A percentile compares a stretch with the other conserved stretches of the same genome.
These are phyloP conservation scores for Claviceps pusilla DNA, from an alignment of 2,329 filamentous ascomycete genomes.

Conservation along the genomic window DNA sequence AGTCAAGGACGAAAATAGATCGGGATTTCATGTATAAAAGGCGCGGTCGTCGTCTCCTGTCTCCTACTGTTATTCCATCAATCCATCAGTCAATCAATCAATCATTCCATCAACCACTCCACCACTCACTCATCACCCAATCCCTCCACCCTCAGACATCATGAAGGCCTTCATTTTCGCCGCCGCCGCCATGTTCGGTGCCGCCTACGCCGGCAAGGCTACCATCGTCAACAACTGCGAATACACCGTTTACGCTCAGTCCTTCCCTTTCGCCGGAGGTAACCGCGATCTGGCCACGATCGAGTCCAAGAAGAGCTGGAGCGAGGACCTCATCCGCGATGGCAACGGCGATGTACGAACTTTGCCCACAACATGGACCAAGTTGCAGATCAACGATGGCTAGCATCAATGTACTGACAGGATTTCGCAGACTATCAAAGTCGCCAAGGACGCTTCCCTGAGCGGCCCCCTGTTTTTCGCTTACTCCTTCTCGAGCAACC, in stretches of 20 bases:
- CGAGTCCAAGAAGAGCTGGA: constrained; percentile 13
- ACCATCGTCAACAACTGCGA: constrained; percentile 22
- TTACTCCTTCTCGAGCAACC: constrained; percentile 23
- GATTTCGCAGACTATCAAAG: constrained; percentile 24
- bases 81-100: not conserved
- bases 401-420: not conserved
- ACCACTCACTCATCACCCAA: not conserved
- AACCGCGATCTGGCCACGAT: constrained; percentile 19
- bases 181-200: constrained; percentile 16
- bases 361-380: not conserved
- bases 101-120: not conserved
- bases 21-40: not conserved
- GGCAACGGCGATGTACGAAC: too few relatives aligned
- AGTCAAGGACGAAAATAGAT: not conserved
- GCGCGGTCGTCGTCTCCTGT: not conserved
- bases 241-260: constrained; percentile 22
- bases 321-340: too few relatives aligned
- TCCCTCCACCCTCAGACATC: constrained; percentile 3
- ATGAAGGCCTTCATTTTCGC: constrained; percentile 17
- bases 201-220: constrained; percentile 20
- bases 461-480: constrained; percentile 25
- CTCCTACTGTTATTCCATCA: not conserved
- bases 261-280: constrained; percentile 19
- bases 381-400: not conserved
- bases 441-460: constrained; percentile 23